Evolutionary conservation across 2,329 filamentous ascomycete species (phyloP).

Genomic region (Aurifilum marmelostoma): DNA sequence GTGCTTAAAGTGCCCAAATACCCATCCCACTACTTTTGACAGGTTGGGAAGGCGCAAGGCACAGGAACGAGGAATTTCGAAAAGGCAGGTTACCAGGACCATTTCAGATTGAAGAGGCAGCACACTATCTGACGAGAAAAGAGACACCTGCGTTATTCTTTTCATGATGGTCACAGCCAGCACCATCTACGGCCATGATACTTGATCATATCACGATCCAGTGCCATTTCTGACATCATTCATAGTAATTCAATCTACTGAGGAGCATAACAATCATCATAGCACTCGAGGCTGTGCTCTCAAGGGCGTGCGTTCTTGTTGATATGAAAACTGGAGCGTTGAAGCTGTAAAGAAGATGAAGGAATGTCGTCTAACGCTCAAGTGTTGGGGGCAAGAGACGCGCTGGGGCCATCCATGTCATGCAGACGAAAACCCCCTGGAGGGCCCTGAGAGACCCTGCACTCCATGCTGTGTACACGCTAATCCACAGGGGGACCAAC

Average conservation of each 20-base stretch:
- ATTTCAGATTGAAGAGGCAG: no score
- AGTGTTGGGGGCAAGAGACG: neutral
- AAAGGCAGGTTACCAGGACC: no score
- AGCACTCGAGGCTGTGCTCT: neutral
- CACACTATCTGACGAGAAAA: no score
- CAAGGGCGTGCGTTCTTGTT: neutral
- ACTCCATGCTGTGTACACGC: neutral
- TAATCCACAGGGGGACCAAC: neutral
- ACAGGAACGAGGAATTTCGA: neutral
- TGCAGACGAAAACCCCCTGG: neutral
- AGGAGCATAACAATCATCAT: neutral
- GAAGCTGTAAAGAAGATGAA: slow-evolving; percentile 5
- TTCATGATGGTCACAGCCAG: neutral
- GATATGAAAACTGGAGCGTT: slow-evolving; percentile 12
- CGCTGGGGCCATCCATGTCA: neutral
- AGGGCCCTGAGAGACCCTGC: neutral
- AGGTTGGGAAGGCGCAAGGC: neutral
- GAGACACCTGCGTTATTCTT: neutral
- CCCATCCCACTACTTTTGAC: neutral
- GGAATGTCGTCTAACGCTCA: slow-evolving; percentile 2
- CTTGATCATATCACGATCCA: neutral
- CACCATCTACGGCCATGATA: neutral
- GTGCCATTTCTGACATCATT: neutral
- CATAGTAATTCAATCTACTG: neutral
- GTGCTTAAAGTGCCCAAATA: neutral